phyloP scores from a whole-genome alignment of 2,329 filamentous ascomycete genomes.

The Xylariomycetidae sp. region DNA sequence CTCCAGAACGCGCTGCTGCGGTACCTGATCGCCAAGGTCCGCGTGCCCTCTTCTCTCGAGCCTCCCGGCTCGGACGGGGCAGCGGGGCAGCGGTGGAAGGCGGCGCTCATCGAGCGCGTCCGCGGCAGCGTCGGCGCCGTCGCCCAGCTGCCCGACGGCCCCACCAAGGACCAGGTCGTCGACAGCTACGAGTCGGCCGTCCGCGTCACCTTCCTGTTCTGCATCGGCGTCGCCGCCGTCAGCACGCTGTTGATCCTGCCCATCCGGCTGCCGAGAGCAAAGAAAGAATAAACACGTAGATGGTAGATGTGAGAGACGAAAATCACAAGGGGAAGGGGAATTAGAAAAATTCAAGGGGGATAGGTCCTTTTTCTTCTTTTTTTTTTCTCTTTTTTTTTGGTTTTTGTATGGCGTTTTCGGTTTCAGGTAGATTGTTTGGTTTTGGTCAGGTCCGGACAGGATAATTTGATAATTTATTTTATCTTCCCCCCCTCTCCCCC shows the following conservation, averaged over 20 bases:
- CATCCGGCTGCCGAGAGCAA: slow-evolving; percentile 48
- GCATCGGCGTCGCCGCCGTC: slow-evolving; percentile 41
- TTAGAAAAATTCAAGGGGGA: no score
- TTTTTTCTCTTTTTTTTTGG: no score
- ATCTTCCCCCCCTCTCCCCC: not conserved
- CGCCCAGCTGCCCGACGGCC: slow-evolving; percentile 32
- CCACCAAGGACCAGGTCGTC: slow-evolving; percentile 49
- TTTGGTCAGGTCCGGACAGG: no score
- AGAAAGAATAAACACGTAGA: slow-evolving; percentile 18
- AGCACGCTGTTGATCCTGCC: slow-evolving; percentile 44
- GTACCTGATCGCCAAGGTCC: slow-evolving; percentile 55
- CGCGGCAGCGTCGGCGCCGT: slow-evolving; percentile 53
- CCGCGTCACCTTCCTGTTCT: slow-evolving; percentile 40
- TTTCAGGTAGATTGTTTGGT: no score
- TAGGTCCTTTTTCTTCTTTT: no score
- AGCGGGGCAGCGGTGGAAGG: slow-evolving; percentile 47
- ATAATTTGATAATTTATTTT: no score
- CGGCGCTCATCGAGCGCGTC: slow-evolving; percentile 47
- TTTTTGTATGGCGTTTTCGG: no score
- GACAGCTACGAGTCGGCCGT: slow-evolving; percentile 50
- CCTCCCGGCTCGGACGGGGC: slow-evolving; percentile 12
- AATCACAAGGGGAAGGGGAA: slow-evolving; percentile 1
- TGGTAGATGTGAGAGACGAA: not conserved
- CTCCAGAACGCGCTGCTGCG: slow-evolving; percentile 65
- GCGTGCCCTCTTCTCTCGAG: not conserved